phyloP scores from a whole-genome alignment of 2,329 filamentous ascomycete genomes.

The Fusarium sp. region DNA sequence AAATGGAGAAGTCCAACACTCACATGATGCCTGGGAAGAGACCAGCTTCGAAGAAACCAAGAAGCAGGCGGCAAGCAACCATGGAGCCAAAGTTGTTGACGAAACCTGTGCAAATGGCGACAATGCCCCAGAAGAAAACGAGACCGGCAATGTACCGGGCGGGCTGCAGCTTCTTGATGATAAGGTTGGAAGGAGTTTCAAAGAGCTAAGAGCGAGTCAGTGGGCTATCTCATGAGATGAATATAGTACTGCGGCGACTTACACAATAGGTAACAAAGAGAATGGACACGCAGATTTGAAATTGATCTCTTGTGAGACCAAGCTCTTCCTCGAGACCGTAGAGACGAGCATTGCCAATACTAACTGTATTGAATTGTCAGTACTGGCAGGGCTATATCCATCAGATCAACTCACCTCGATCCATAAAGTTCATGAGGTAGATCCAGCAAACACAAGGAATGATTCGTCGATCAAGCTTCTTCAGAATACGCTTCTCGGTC shows the following conservation, averaged over 20 bases:
- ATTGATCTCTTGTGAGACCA: conserved; percentile 63
- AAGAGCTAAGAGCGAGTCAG: conserved; percentile 40
- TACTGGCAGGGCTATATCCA: rapidly evolving
- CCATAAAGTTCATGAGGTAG: conserved; percentile 50
- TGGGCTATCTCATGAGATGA: rapidly evolving
- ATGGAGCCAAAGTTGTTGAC: conserved; percentile 57
- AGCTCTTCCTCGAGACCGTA: conserved; percentile 61
- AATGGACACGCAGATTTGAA: conserved; percentile 62
- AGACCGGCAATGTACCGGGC: conserved; percentile 60
- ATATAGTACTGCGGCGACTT: conserved; percentile 16
- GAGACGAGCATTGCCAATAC: conserved; percentile 73
- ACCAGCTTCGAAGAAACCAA: conserved; percentile 55
- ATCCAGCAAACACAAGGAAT: conserved; percentile 47
- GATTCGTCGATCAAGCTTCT: conserved; percentile 47
- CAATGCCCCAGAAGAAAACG: conserved; percentile 56
- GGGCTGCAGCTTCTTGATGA: conserved; percentile 50
- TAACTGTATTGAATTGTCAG: conserved; percentile 56
- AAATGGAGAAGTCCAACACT: background rate
- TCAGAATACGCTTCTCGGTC: conserved; percentile 35
- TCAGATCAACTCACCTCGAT: conserved; percentile 40
- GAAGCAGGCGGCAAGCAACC: conserved; percentile 52
- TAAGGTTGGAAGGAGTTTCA: conserved; percentile 53
- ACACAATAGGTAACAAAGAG: conserved; percentile 54
- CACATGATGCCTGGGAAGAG: conserved; percentile 60
- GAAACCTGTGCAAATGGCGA: conserved; percentile 55